Conservation (phyloP, 2,329 filamentous ascomycete species). For the Xylaria sp. region DNA sequence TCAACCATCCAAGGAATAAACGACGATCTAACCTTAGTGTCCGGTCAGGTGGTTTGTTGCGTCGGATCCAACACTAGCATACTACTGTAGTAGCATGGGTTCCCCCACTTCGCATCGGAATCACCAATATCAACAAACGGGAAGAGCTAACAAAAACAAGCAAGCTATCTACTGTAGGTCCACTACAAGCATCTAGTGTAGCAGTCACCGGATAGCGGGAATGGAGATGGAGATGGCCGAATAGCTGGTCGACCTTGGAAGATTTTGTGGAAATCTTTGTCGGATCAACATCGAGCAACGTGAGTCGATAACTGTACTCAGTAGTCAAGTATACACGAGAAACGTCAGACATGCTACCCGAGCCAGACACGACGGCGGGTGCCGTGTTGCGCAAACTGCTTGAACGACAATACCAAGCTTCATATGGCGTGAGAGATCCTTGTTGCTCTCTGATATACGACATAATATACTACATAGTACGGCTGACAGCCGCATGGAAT, state of each 20-base stretch:
- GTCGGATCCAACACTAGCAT: background rate
- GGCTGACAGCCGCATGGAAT: slow-evolving; percentile 26
- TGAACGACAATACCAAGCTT: slow-evolving; percentile 8
- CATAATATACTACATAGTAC: background rate
- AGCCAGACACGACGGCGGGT: background rate
- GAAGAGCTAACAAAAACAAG: background rate
- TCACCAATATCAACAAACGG: slow-evolving; percentile 1
- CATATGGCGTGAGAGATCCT: slow-evolving; percentile 12
- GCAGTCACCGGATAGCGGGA: background rate
- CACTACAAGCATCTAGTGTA: background rate
- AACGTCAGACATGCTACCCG: background rate
- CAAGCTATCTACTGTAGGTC: background rate
- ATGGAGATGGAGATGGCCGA: background rate
- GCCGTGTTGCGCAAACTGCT: slow-evolving; percentile 22
- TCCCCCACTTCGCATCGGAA: slow-evolving; percentile 3
- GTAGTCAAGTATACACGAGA: background rate
- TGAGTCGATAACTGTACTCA: no score
- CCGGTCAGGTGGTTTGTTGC: slow-evolving; percentile 11
- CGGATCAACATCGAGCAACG: background rate
- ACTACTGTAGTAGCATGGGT: background rate
- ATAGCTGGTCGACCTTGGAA: background rate
- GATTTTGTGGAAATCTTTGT: background rate
- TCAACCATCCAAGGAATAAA: slow-evolving; percentile 15
- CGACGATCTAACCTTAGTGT: background rate
- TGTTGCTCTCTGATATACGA: background rate